A percentile compares a stretch with the other conserved stretches of the same genome.
phyloP scores from a whole-genome alignment of 1,139 yeast genomes.

The Yamadazyma triangularis region DNA sequence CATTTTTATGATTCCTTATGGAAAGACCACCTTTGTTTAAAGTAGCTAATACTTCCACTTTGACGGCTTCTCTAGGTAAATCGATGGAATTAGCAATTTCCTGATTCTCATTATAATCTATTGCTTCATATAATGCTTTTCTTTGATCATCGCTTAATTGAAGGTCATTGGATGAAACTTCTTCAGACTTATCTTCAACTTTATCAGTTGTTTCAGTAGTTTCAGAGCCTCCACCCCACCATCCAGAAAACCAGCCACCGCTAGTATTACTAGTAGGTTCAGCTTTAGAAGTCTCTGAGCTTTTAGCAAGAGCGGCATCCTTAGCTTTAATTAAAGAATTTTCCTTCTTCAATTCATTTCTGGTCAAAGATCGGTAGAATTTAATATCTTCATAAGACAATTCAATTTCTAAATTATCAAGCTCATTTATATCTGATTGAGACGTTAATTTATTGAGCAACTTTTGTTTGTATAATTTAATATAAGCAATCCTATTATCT shows the following conservation, averaged over 20 bases:
- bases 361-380: conserved; percentile 79
- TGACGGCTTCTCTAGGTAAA: conserved; percentile 70
- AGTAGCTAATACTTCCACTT: conserved; percentile 60
- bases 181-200: conserved; percentile 4
- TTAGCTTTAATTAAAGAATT: conserved; percentile 18
- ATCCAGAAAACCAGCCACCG: conserved; percentile 55
- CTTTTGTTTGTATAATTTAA: conserved; percentile 59
- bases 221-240: conserved; percentile 31
- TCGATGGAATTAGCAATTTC: conserved; percentile 49
- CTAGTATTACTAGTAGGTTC: background rate
- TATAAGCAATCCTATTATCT: conserved; percentile 66
- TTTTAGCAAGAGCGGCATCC: conserved; percentile 6
- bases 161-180: conserved; percentile 13
- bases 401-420: conserved; percentile 53
- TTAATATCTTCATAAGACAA: conserved; percentile 75
- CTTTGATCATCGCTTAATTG: conserved; percentile 59
- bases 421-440: conserved; percentile 34
- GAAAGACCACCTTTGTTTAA: conserved; percentile 76
- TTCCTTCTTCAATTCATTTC: conserved; percentile 59
- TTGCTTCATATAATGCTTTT: conserved; percentile 86
- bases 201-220: conserved; percentile 6
- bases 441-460: conserved; percentile 33
- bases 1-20: conserved; percentile 40
- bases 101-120: conserved; percentile 78
- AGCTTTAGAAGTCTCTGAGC: conserved; percentile 3